Evolutionary conservation across 2,329 filamentous ascomycete species (phyloP), one percentile per base, ranked within the genome.

Genomic region (Pyrenochaeta sp.): DNA sequence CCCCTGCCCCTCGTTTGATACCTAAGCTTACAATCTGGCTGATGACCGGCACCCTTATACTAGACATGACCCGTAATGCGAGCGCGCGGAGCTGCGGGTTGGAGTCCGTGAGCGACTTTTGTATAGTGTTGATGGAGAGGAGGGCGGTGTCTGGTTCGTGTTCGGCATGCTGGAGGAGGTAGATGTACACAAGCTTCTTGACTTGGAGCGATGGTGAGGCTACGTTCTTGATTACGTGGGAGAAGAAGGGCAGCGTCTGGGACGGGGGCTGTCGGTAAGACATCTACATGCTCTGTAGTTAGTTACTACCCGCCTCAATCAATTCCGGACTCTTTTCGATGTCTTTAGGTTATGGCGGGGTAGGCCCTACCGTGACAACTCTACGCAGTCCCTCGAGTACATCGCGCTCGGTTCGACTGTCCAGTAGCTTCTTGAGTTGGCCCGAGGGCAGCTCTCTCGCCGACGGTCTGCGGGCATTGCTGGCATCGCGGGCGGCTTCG

Each of bases 161-260:
- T 75, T 98, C 95, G 74, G 95, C 95, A 83, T 99, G 93, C 74
- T 96, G 91, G 56, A 98, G 89, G 58, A 99, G 87, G 78, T 97
- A 99, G 74, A 97, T 96, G 81, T 99, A 99, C 58, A 99, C 95
- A 50, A 99, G 87, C 77, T 98, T 98, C 79, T 97, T 96, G 77
- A 98, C 93, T 71, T 96, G 92, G 67, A 97, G 84, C 68, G 92
- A 97, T 12, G 93, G 90, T 32, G 91, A 97, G 23, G 94, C 94
- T 54, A 97, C 92, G 67, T 98, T 99, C 81, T 99, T 99, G 75
- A 99, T 92, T 49, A 99, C 90, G 20, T 92, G 90, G n/a, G 94
- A 96, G 82, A 99, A 99, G 83, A 94, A 96, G 18, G 91, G 88
- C 2, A 96, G 83, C 52, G 92, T 97, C 44, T 73, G 69, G 42